A percentile compares a stretch with the other conserved stretches of the same genome.
phyloP scores from a whole-genome alignment of 2,329 filamentous ascomycete species.

The Blumeria hordei region DNA sequence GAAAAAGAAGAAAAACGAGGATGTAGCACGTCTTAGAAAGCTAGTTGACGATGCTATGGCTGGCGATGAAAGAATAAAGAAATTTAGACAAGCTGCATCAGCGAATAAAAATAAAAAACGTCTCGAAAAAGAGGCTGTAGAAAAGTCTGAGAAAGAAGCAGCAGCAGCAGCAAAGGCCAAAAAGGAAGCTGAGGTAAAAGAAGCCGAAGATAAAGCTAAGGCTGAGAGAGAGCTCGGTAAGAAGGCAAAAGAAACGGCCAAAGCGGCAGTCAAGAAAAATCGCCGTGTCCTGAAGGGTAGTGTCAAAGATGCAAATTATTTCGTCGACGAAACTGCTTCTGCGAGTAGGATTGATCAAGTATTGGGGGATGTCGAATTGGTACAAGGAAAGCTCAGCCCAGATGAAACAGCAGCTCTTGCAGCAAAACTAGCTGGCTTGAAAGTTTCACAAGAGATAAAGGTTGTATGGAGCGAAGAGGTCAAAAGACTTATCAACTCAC shows the following conservation, averaged over 20 bases:
- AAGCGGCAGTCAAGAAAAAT: conserved; percentile 99
- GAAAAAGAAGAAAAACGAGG: conserved; percentile 99
- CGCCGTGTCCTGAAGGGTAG: conserved; percentile 87
- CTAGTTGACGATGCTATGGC: conserved; percentile 69
- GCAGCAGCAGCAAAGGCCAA: conserved; percentile 64
- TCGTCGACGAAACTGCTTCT: conserved; percentile 47
- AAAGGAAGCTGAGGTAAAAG: conserved; percentile 54
- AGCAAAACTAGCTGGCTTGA: conserved; percentile 53
- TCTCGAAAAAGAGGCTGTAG: conserved; percentile 71
- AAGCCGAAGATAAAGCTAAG: conserved; percentile 74
- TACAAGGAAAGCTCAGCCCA: conserved; percentile 71
- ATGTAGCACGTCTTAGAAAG: conserved; percentile 72
- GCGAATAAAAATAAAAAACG: conserved; percentile 93
- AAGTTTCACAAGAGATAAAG: conserved; percentile 69
- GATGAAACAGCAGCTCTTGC: conserved; percentile 77
- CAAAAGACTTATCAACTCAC: conserved; percentile 51
- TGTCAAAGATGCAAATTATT: conserved; percentile 97
- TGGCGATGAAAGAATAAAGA: conserved; percentile 87
- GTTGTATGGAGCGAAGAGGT: conserved; percentile 55
- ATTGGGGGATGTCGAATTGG: conserved; percentile 60
- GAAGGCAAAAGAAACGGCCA: conserved; percentile 96
- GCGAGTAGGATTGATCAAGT: conserved; percentile 59
- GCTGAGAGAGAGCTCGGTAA: conserved; percentile 59
- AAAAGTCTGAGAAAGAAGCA: conserved; percentile 69
- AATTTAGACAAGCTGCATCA: conserved; percentile 76